Evolutionary conservation across 176 grass and related monocot genomes (phyloP).

Genomic region (Oryza glaberrima): DNA sequence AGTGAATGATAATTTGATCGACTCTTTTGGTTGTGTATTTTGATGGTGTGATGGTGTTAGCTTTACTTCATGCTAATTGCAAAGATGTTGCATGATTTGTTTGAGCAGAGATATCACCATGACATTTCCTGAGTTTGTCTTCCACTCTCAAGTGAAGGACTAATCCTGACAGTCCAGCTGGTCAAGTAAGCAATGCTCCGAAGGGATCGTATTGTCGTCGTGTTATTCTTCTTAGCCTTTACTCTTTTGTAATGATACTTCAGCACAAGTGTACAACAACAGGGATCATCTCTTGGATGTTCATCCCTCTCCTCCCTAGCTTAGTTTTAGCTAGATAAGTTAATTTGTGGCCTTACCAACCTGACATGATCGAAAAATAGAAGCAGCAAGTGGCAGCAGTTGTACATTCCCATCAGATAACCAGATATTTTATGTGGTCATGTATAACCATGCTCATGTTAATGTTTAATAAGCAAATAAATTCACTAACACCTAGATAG

Average conservation of each 20-base stretch:
- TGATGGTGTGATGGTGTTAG: neutral
- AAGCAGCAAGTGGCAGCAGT: too few species aligned
- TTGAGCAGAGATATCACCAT: conserved; percentile 17
- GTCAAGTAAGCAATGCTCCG: too few species aligned
- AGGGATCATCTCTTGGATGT: too few species aligned
- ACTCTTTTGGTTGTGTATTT: neutral
- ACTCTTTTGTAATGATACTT: neutral
- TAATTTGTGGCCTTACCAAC: too few species aligned
- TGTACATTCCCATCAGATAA: too few species aligned
- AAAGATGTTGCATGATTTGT: neutral
- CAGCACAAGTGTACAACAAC: neutral
- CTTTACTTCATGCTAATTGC: neutral
- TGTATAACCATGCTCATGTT: too few species aligned
- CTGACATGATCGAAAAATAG: too few species aligned
- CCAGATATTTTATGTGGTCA: too few species aligned
- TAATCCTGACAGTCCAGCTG: neutral
- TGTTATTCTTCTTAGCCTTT: neutral
- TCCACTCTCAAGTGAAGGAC: conserved; percentile 31
- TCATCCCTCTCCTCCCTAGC: too few species aligned
- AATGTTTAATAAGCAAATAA: too few species aligned
- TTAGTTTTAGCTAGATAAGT: too few species aligned
- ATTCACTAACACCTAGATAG: too few species aligned
- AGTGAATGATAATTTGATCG: neutral
- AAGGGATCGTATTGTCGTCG: neutral
- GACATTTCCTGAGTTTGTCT: conserved; percentile 27